Base-by-base conservation (phyloP, 2,329 filamentous ascomycete species). In the Paecilomyces niveus region DNA sequence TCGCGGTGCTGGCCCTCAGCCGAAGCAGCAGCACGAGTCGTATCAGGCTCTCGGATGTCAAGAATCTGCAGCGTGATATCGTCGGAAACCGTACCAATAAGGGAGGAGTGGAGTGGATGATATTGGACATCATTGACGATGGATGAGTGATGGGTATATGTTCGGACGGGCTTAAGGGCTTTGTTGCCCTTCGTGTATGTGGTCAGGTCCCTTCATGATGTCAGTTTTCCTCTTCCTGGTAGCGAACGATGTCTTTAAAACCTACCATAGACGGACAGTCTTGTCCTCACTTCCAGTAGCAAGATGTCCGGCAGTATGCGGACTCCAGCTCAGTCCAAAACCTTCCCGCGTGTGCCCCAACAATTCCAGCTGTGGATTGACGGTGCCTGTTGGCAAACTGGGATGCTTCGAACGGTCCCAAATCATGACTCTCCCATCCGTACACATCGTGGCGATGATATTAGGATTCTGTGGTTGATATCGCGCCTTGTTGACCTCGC, bases 381-480 rank as follows among this genome's bases (percentile, higher is more conserved):
- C 83, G 56, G 82, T 85, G 60, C 88, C 88, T 26, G 87, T 84
- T 7, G 93, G 92, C 62, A 87, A 80, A 58, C 88, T 85, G 54
- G 88, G 88, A 73, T 97, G 93, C 81, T 97, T 97, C 56, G 93
- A 96, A 64, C 93, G 88, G 78, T 99, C 94, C 78, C 95, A 99
- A 65, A 99, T 86, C 72, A 97, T 86, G 50, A 97, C 89, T 64
- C 86, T 88, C 62, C 90, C 89, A 72, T 97, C 90, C 7, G 90
- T 85, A 63, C 90, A 92, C 76, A 97, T 87, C 0, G 94, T 97
- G 2, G 94, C 94, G 67, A 99, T 95, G 59, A 99, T 87, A 69
- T 99, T 92, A 4, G 93, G 92, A 70, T 99, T 99, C 73, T 97
- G 93, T 11, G 94, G 94, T 76, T 97, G 92, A 72, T 97, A 97